phyloP scores from a whole-genome alignment of 2,329 filamentous ascomycete species.

The Blastomyces parvus region DNA sequence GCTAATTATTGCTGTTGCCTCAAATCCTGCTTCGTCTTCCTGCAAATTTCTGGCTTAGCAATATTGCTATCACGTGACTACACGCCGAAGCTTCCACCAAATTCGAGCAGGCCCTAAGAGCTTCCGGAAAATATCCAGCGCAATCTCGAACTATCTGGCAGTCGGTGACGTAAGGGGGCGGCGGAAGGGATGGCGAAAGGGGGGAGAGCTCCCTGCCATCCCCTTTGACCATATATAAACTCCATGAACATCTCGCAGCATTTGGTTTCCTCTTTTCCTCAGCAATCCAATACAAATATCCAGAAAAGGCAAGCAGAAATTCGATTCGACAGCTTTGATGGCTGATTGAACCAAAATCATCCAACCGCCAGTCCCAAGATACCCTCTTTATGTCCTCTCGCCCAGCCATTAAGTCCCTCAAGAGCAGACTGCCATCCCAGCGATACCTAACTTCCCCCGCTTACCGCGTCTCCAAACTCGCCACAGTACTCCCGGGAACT shows the following conservation, averaged over 20 bases:
- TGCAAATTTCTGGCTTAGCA: neutral
- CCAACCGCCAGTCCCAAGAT: neutral
- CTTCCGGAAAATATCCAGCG: neutral
- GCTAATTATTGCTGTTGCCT: neutral
- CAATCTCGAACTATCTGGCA: neutral
- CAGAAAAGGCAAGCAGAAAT: neutral
- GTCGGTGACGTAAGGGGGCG: constrained; percentile 4
- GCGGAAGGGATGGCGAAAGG: too few species aligned
- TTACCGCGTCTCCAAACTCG: constrained; percentile 1
- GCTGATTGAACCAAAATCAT: neutral
- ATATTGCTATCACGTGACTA: neutral
- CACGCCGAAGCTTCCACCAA: neutral
- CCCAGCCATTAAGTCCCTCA: neutral
- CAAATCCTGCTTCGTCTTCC: neutral
- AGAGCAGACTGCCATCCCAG: neutral
- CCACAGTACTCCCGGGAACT: neutral
- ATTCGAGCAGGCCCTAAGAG: constrained; percentile 1
- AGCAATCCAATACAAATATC: neutral
- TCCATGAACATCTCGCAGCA: neutral
- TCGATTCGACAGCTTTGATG: neutral
- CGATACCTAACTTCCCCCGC: neutral
- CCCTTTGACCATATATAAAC: neutral
- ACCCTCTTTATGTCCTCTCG: neutral
- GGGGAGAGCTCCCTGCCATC: too few species aligned
- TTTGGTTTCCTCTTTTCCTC: neutral